phyloP scores from a whole-genome alignment of 352 stramenopile species.

The Phytophthora cryptogea region DNA sequence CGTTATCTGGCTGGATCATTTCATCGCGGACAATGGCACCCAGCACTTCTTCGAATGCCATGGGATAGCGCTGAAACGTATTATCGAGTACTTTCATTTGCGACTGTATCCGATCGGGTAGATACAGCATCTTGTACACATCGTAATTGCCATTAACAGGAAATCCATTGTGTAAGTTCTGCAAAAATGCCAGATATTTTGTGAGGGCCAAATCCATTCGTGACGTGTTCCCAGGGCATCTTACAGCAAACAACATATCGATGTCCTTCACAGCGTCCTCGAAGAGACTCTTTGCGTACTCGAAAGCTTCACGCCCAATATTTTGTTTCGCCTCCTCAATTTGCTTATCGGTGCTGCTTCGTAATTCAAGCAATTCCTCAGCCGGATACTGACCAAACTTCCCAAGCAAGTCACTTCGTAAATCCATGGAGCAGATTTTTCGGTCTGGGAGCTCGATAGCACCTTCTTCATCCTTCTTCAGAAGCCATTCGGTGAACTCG shows the following conservation, averaged over 20 bases:
- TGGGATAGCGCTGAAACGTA: background rate
- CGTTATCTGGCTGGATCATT: background rate
- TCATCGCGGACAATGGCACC: background rate
- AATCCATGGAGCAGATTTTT: background rate
- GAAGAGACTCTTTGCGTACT: background rate
- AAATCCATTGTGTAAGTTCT: background rate
- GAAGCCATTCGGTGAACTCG: constrained; percentile 20
- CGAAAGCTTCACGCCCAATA: background rate
- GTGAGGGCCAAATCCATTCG: constrained; percentile 2
- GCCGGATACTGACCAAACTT: constrained; percentile 15
- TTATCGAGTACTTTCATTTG: constrained; percentile 16
- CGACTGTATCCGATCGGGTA: constrained; percentile 22
- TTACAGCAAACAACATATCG: constrained; percentile 19
- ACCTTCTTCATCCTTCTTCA: constrained; percentile 7
- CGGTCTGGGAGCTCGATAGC: background rate
- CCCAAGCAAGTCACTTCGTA: constrained; percentile 8
- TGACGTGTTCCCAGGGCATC: background rate
- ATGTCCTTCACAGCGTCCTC: background rate
- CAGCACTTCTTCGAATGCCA: constrained; percentile 8
- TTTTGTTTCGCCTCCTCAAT: background rate
- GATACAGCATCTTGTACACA: constrained; percentile 4
- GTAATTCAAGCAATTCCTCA: constrained; percentile 7
- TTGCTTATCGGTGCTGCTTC: background rate
- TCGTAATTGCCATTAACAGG: background rate
- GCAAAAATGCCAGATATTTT: constrained; percentile 1